Evolutionary conservation across 2,329 filamentous ascomycete species (phyloP), one percentile per base, ranked within the genome.

Genomic region (Hypoxylon sp.): DNA sequence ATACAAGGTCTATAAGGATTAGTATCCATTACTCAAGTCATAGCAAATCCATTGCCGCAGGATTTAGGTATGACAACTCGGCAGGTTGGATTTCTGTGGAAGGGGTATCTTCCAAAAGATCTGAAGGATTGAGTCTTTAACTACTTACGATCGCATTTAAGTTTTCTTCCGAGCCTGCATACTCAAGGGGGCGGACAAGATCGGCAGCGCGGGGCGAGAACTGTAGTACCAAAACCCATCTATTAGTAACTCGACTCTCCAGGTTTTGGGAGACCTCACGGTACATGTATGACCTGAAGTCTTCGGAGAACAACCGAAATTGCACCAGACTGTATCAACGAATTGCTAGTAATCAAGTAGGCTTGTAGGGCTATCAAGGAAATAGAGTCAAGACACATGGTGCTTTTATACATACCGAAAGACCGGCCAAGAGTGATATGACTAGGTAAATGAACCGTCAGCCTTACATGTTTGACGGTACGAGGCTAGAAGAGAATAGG

Each of bases 131-230:
- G 24, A 64, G 14, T 46, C 22, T 51, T 42, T 26, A 33, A 30
- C 22, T 28, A 22, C 67, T 69, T 65, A 69, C 67, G 65, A 94
- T 89, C 7, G 84, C 81, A 63, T 93, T 85, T 44, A 97, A 81
- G 51, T 89, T 88, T 32, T 79, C 79, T 32, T 81, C 73, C 12
- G 82, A 83, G 46, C 80, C 80, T 3, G 92, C 91, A 80, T 96
- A 97, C 4, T 94, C 88, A 6, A 90, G 79, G 0, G 91, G 94
- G 45, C 87, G 85, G 56, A 97, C 86, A 56, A 93, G 87, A 75
- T 96, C 91, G 49, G 92, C 85, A 0, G 87, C 93, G 75, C 90
- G 84, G 0, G 93, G 93, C 0, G 91, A 93, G 77, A 97, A 93
- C 36, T 40, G 16, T 20, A 14, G 7, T 11, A 33, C 12, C 8